Conservation (phyloP, 179 eudicot genomes). For the Camellia oleifera region DNA sequence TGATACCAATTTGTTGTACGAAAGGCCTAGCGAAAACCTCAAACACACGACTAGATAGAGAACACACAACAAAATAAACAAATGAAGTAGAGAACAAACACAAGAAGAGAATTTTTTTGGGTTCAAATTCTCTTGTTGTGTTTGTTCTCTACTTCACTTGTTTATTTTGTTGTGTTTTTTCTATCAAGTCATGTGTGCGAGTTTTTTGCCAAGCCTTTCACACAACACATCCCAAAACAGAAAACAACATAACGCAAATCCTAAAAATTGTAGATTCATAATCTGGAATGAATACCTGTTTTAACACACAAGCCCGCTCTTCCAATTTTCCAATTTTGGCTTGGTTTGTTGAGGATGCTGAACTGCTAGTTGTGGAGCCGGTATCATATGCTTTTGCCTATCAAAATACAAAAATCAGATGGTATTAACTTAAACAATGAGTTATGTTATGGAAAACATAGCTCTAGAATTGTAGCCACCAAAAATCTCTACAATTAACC, state of each 20-base stretch:
- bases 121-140: no score
- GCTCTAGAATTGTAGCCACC: neutral
- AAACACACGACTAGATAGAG: no score
- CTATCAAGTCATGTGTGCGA: no score
- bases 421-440: neutral
- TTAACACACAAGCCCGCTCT: conserved; percentile 55
- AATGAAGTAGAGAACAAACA: no score
- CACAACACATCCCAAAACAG: neutral
- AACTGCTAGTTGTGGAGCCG: conserved; percentile 29
- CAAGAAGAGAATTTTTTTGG: no score
- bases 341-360: conserved; percentile 45
- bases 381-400: conserved; percentile 27
- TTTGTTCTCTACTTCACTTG: no score
- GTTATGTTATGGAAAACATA: neutral
- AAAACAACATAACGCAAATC: conserved; percentile 1
- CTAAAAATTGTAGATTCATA: neutral
- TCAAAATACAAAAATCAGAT: neutral
- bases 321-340: conserved; percentile 64
- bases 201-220: no score
- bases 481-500: neutral
- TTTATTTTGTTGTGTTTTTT: no score
- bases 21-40: no score
- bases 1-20: no score
- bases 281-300: conserved; percentile 40
- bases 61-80: no score